Evolutionary conservation across 2,329 filamentous ascomycete species (phyloP).

Genomic region (Thielaviopsis musarum): DNA sequence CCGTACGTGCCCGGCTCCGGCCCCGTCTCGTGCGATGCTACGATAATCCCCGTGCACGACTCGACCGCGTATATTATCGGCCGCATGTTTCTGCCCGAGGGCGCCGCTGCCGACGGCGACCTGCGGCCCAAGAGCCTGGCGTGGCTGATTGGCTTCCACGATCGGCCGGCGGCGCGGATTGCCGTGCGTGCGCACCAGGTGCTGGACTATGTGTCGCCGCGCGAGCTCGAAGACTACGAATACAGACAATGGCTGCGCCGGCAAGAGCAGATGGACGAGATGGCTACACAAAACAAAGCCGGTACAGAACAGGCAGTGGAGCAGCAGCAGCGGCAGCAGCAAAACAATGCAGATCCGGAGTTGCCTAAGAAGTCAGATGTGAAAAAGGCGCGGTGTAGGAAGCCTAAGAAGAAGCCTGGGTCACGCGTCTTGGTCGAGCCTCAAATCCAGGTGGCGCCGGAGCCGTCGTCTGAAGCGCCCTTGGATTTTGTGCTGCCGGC

Average conservation of each 20-base stretch:
- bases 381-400: background rate
- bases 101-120: constrained; percentile 20
- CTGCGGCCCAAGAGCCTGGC: constrained; percentile 28
- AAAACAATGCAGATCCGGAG: background rate
- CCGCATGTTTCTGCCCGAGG: constrained; percentile 29
- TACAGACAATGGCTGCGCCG: constrained; percentile 26
- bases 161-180: constrained; percentile 31
- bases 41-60: constrained; percentile 31
- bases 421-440: background rate
- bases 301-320: background rate
- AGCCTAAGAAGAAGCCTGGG: background rate
- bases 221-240: constrained; percentile 40
- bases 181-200: constrained; percentile 30
- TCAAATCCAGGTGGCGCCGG: background rate
- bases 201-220: constrained; percentile 41
- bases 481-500: background rate
- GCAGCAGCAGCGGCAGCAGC: background rate
- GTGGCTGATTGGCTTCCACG: constrained; percentile 38
- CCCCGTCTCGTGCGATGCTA: constrained; percentile 29
- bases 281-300: constrained; percentile 14
- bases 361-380: background rate
- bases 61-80: constrained; percentile 40
- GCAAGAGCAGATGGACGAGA: constrained; percentile 22
- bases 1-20: constrained; percentile 30
- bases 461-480: background rate